phyloP scores from a whole-genome alignment of 495 filamentous ascomycete species.

The Hyaloscypha hepaticicola region DNA sequence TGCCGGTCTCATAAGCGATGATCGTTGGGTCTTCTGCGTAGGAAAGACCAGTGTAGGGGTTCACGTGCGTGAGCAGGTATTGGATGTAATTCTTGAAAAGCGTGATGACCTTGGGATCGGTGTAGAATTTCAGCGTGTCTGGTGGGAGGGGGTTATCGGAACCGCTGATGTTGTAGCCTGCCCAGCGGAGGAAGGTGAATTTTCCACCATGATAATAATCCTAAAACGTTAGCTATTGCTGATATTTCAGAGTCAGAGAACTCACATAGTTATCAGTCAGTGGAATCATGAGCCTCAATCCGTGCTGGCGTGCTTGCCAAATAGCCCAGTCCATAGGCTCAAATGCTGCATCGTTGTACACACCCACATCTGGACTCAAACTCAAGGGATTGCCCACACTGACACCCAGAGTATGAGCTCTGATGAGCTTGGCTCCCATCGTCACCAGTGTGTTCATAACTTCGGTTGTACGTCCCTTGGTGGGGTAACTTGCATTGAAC shows the following conservation, averaged over 20 bases:
- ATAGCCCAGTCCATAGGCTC: conserved; percentile 55
- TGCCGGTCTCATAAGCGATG: conserved; percentile 55
- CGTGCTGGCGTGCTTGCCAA: conserved; percentile 49
- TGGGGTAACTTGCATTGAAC: conserved; percentile 52
- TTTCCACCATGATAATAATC: conserved; percentile 61
- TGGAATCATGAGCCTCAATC: conserved; percentile 48
- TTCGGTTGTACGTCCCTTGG: conserved; percentile 50
- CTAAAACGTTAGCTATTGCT: conserved; percentile 23
- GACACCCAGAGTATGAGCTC: conserved; percentile 53
- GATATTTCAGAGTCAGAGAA: not conserved
- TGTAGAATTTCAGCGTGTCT: conserved; percentile 51
- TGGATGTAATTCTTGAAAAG: conserved; percentile 53
- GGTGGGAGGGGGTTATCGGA: conserved; percentile 38
- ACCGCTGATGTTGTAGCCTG: conserved; percentile 48
- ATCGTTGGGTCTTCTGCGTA: conserved; percentile 58
- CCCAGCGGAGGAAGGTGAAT: conserved; percentile 54
- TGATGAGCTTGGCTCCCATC: conserved; percentile 51
- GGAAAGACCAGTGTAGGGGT: conserved; percentile 53
- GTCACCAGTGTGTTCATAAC: conserved; percentile 51
- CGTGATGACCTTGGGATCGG: conserved; percentile 45
- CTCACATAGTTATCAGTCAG: conserved; percentile 48
- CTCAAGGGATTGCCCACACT: conserved; percentile 54
- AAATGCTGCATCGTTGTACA: conserved; percentile 49
- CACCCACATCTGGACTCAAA: conserved; percentile 44
- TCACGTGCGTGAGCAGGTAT: conserved; percentile 48